phyloP scores from a whole-genome alignment of 768 basidiomycete genomes.

The Sarcodon sp. region DNA sequence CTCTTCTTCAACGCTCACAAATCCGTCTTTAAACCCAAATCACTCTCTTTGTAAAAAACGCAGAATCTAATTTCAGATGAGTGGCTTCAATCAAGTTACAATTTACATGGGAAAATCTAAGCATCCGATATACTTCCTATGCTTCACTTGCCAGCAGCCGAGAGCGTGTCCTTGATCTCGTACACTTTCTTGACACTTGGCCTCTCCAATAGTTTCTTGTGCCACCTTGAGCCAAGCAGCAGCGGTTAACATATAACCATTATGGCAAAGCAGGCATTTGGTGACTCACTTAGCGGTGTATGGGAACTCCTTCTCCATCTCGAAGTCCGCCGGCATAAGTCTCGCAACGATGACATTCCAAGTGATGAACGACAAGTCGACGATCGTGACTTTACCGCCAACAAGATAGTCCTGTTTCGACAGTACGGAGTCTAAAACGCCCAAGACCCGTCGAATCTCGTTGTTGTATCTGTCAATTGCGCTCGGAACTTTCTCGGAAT shows the following conservation, averaged over 20 bases:
- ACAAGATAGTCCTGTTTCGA: slow-evolving; percentile 16
- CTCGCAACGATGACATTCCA: not conserved
- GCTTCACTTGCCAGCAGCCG: not conserved
- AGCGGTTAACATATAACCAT: not conserved
- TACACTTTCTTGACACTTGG: slow-evolving; percentile 2
- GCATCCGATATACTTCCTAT: no score
- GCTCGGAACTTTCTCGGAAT: slow-evolving; percentile 15
- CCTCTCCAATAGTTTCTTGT: slow-evolving; percentile 8
- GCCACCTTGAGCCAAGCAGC: slow-evolving; percentile 6
- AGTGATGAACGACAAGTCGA: slow-evolving; percentile 13
- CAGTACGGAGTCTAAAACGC: slow-evolving; percentile 16
- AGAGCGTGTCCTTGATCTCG: not conserved
- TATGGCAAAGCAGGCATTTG: not conserved
- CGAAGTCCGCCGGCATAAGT: not conserved
- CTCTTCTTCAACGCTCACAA: no score
- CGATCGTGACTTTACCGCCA: slow-evolving; percentile 13
- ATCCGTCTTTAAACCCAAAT: no score
- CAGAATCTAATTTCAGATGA: no score
- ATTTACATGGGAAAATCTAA: no score
- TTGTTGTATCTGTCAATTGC: slow-evolving; percentile 17
- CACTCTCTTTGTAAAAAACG: no score
- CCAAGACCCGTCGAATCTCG: slow-evolving; percentile 14
- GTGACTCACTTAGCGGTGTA: slow-evolving; percentile 3
- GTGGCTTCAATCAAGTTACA: no score
- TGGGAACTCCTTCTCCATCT: slow-evolving; percentile 12